Evolutionary conservation across 1,139 yeast species (phyloP).

Genomic region (Geotrichum citri-aurantii): DNA sequence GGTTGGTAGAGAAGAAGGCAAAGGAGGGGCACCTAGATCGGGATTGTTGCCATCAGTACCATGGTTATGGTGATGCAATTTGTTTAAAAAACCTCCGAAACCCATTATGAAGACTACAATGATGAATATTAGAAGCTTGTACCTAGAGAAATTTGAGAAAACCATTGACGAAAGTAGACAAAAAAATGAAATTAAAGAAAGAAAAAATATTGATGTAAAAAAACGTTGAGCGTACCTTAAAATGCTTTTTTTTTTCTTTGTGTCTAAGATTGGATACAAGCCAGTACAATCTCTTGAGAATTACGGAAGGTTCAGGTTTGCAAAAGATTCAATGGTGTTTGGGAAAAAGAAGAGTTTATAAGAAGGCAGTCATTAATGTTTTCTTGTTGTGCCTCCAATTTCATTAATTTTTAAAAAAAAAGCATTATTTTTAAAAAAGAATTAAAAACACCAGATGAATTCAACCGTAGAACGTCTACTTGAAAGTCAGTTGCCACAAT

Average conservation of each 20-base stretch:
- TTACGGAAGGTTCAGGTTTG: neutral
- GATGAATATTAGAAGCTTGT: conserved; percentile 1
- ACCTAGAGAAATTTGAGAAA: neutral
- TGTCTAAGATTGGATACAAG: neutral
- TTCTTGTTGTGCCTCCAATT: too few relatives aligned
- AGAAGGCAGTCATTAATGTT: too few relatives aligned
- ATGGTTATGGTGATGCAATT: conserved; percentile 9
- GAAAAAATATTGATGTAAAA: neutral
- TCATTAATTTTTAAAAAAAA: too few relatives aligned
- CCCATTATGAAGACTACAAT: conserved; percentile 8
- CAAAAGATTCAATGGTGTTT: neutral
- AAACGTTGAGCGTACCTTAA: neutral
- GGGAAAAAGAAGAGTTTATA: neutral
- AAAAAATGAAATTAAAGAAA: neutral
- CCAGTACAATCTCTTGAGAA: neutral
- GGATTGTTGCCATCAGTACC: neutral
- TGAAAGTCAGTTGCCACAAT: neutral
- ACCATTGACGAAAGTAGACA: neutral
- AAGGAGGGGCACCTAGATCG: neutral
- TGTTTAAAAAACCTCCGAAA: conserved; percentile 8
- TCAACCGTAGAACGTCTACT: neutral
- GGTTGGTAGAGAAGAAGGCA: neutral
- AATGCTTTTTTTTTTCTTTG: neutral
- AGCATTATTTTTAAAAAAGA: too few relatives aligned
- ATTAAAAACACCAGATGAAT: too few relatives aligned